Evolutionary conservation across 2,329 filamentous ascomycete genomes (phyloP).

Genomic region (Septoria linicola): DNA sequence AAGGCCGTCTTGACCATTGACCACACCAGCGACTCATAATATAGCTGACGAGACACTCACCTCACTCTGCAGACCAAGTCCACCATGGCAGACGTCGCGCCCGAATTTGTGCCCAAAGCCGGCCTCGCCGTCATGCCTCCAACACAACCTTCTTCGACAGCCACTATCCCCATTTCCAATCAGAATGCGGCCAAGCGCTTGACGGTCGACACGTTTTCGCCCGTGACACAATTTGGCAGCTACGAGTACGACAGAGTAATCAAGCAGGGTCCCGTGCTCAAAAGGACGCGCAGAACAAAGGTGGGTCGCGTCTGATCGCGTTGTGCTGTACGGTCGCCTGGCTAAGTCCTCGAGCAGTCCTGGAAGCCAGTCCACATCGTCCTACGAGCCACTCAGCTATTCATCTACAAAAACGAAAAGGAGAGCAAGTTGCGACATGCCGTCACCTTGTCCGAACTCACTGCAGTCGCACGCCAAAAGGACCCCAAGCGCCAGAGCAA

Average conservation of each 20-base stretch:
- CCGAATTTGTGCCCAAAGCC: neutral
- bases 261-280: conserved; percentile 81
- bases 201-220: conserved; percentile 66
- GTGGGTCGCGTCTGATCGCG: conserved; percentile 45
- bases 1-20: too few relatives aligned
- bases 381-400: conserved; percentile 83
- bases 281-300: conserved; percentile 92
- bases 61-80: too few relatives aligned
- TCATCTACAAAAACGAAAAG: conserved; percentile 87
- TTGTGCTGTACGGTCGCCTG: neutral
- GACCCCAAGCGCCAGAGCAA: conserved; percentile 84
- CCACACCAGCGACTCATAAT: too few relatives aligned
- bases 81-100: conserved; percentile 31
- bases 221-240: conserved; percentile 90
- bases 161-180: conserved; percentile 1
- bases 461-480: conserved; percentile 82
- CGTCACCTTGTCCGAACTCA: conserved; percentile 83
- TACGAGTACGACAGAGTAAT: conserved; percentile 94
- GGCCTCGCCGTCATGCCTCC: conserved; percentile 6
- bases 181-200: conserved; percentile 2
- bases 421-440: conserved; percentile 88
- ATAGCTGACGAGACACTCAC: too few relatives aligned
- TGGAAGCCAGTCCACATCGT: conserved; percentile 92
- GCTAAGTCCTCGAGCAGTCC: conserved; percentile 55
- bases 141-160: neutral